Evolutionary conservation across 2,329 filamentous ascomycete genomes (phyloP), one percentile per base, ranked within the genome.

Genomic region (Trichoderma pleuroti): DNA sequence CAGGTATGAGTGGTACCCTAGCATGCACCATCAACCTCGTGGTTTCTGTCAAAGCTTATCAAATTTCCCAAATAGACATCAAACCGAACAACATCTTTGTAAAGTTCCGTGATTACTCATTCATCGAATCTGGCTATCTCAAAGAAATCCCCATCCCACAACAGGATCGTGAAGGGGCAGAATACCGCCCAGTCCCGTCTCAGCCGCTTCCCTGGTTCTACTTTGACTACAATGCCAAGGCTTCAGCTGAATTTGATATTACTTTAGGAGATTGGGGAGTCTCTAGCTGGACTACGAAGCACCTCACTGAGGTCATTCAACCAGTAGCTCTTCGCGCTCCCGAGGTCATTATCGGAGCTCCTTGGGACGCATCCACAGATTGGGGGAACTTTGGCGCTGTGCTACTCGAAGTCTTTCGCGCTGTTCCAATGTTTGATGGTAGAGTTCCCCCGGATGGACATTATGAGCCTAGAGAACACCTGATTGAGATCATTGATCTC

Each of bases 21-120:
- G 12, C 28, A 24, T 36, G 11, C 42, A 49, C 4, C n/a, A 34
- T 18, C 32, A 39, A 11, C 32, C 36, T 9, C 16, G 6, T 24
- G 32, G 18, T 11, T 59, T 28, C 32, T 68, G 5, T 18, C 18
- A 30, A 57, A 4, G 26, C 21, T 68, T n/a, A 60, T 36, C 28
- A 49, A 24, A 24, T 18, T 2, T 39, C 21, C 16, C 4, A n/a
- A 26, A 30, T 24, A 68, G 26, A 68, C 12, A 68, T 68, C 7
- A 68, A 68, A 21, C 52, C 52, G 6, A 54, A 60, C 26, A 68
- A 68, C 11, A 42, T 67, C 12, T 67, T 67, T n/a, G 52, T 67
- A 52, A 67, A 67, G 26, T 67, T 67, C 4, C 52, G 64, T 8
- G 52, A 67, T 16, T 57, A 14, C 5, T 46, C 65, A 8, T 28